Percentiles rank a stretch among this genome's conserved stretches.
Conservation (phyloP, 2,329 filamentous ascomycete genomes). For the Cercospora sp. region DNA sequence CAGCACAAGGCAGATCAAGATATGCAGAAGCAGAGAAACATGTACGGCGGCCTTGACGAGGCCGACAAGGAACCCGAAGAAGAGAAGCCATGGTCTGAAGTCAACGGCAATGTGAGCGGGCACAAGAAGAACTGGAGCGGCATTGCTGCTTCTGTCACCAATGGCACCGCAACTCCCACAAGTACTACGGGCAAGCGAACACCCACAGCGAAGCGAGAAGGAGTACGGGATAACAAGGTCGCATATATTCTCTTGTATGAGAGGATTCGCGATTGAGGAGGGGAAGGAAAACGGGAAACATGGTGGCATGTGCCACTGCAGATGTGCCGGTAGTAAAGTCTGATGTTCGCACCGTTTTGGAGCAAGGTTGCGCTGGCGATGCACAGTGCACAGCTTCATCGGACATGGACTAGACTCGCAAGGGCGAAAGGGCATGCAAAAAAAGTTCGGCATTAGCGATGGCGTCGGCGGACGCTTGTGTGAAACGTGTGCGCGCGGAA, state of each 20-base stretch:
- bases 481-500: slow-evolving; percentile 1
- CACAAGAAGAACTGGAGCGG: slow-evolving; percentile 60
- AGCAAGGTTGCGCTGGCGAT: not conserved
- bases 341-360: not conserved
- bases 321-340: not conserved
- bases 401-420: not conserved
- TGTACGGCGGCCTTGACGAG: slow-evolving; percentile 69
- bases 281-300: not conserved
- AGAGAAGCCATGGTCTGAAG: slow-evolving; percentile 76
- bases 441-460: slow-evolving; percentile 17
- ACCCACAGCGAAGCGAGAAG: slow-evolving; percentile 52
- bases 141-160: slow-evolving; percentile 54
- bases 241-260: slow-evolving; percentile 97
- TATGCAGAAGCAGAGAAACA: slow-evolving; percentile 57
- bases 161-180: slow-evolving; percentile 56
- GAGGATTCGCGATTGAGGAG: slow-evolving; percentile 28
- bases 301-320: not conserved
- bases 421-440: not conserved
- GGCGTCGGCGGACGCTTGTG: slow-evolving; percentile 13
- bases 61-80: slow-evolving; percentile 66
- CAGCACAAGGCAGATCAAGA: slow-evolving; percentile 61
- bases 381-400: not conserved
- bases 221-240: slow-evolving; percentile 88
- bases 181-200: slow-evolving; percentile 52
- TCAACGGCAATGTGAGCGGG: slow-evolving; percentile 60